Conservation (phyloP, 805 yeast species). For the Lipomyces chichibuensis region DNA sequence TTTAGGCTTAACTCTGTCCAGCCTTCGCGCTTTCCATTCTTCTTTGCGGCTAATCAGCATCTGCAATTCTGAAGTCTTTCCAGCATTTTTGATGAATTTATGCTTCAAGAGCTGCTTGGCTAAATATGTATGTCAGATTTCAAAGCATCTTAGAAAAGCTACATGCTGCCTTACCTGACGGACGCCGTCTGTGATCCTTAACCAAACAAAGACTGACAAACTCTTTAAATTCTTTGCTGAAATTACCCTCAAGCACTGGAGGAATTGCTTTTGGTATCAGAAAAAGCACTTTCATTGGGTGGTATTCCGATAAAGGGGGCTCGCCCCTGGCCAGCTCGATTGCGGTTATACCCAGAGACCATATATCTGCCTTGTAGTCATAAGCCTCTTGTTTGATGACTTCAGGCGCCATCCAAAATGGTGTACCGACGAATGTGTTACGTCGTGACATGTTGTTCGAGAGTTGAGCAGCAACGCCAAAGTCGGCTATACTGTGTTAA, state of each 20-base stretch:
- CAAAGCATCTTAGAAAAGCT: neutral
- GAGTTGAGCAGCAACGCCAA: constrained; percentile 89
- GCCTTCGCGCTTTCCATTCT: constrained; percentile 49
- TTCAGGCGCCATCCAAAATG: constrained; percentile 99
- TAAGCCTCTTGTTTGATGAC: constrained; percentile 85
- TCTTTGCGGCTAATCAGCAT: constrained; percentile 51
- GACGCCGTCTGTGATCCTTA: constrained; percentile 68
- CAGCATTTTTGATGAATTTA: constrained; percentile 56
- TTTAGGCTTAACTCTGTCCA: constrained; percentile 37
- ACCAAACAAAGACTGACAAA: constrained; percentile 72
- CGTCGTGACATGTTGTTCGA: constrained; percentile 58
- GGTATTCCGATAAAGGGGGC: constrained; percentile 64
- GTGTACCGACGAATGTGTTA: constrained; percentile 53
- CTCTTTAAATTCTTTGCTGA: constrained; percentile 59
- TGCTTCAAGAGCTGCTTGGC: constrained; percentile 67
- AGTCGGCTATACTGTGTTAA: constrained; percentile 62
- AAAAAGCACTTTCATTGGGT: constrained; percentile 60
- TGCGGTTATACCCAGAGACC: constrained; percentile 81
- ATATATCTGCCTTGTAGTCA: constrained; percentile 73
- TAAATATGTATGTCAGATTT: neutral
- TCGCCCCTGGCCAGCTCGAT: constrained; percentile 71
- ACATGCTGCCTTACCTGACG: constrained; percentile 44
- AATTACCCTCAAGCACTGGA: constrained; percentile 48
- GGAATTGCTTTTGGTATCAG: constrained; percentile 55
- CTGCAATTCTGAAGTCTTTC: constrained; percentile 45